Evolutionary conservation across 768 basidiomycete species (phyloP).

Genomic region (Phanerochaete sordida): DNA sequence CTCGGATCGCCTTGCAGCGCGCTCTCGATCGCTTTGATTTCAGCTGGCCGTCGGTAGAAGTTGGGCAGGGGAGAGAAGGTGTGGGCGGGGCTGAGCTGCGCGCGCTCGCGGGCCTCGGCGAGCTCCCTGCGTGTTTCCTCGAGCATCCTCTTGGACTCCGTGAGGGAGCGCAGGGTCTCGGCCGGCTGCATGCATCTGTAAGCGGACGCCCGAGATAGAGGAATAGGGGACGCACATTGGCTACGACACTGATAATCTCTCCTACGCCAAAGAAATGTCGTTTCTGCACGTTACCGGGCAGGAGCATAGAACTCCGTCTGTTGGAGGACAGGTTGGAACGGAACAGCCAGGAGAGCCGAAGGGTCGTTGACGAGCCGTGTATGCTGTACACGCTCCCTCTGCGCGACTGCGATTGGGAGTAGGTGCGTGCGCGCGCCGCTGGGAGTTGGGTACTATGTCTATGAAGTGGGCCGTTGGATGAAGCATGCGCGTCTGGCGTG

Average conservation of each 20-base stretch:
- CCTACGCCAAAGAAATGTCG: conserved; percentile 78
- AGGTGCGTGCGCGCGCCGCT: conserved; percentile 15
- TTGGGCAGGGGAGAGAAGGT: conserved; percentile 75
- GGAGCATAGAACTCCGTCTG: conserved; percentile 53
- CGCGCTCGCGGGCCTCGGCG: conserved; percentile 59
- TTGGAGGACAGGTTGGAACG: conserved; percentile 64
- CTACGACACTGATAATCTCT: conserved; percentile 70
- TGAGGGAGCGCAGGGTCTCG: conserved; percentile 73
- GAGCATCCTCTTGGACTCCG: conserved; percentile 70
- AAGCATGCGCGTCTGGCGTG: conserved; percentile 7
- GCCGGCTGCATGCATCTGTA: conserved; percentile 56
- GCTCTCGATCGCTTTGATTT: conserved; percentile 62
- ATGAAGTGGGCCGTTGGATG: background rate
- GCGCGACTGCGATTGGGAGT: conserved; percentile 26
- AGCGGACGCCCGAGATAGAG: background rate
- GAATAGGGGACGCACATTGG: conserved; percentile 52
- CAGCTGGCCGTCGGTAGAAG: conserved; percentile 67
- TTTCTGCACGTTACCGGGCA: conserved; percentile 58
- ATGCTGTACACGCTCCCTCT: conserved; percentile 26
- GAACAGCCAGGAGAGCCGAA: conserved; percentile 66
- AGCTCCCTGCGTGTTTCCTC: conserved; percentile 80
- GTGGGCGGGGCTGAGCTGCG: conserved; percentile 68
- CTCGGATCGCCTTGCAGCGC: conserved; percentile 67
- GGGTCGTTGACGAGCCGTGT: conserved; percentile 20
- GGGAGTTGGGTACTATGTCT: conserved; percentile 3